A percentile compares a stretch with the other conserved stretches of the same genome.
These are phyloP conservation scores for Tuber borchii DNA, from an alignment of 495 filamentous ascomycete genomes.

Conservation along the genomic window DNA sequence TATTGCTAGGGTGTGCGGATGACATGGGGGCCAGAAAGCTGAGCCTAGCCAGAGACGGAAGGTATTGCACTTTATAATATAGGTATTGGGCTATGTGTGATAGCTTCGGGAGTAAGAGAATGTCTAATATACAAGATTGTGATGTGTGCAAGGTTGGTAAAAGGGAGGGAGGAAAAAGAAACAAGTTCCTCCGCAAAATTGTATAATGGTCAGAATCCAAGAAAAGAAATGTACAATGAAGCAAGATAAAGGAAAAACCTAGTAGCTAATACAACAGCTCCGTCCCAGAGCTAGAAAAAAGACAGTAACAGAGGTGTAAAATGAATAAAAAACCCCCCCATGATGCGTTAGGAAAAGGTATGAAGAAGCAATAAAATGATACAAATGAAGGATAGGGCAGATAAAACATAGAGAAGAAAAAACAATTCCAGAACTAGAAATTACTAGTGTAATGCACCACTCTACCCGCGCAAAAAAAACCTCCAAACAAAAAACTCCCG, in stretches of 20 bases:
- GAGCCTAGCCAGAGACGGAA: background rate
- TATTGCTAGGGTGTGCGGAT: background rate
- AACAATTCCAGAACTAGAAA: background rate
- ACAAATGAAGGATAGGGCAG: background rate
- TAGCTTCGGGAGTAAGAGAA: background rate
- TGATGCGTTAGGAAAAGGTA: background rate
- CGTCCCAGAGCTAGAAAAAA: background rate
- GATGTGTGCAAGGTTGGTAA: background rate
- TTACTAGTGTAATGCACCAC: background rate
- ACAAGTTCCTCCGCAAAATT: background rate
- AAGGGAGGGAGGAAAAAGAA: background rate
- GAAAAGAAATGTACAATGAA: slow-evolving; percentile 1
- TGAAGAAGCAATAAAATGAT: background rate
- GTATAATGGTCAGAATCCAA: background rate
- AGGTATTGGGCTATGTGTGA: background rate
- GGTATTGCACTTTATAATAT: background rate
- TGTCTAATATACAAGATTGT: background rate
- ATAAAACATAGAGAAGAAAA: background rate
- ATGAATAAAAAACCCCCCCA: background rate
- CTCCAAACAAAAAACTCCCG: background rate
- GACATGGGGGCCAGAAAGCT: background rate
- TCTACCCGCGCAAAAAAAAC: background rate
- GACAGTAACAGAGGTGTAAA: background rate
- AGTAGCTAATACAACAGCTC: background rate
- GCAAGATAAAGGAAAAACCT: background rate